These are phyloP conservation scores for Xylaria sp. DNA, from an alignment of 2,329 filamentous ascomycete species.

Conservation along the genomic window DNA sequence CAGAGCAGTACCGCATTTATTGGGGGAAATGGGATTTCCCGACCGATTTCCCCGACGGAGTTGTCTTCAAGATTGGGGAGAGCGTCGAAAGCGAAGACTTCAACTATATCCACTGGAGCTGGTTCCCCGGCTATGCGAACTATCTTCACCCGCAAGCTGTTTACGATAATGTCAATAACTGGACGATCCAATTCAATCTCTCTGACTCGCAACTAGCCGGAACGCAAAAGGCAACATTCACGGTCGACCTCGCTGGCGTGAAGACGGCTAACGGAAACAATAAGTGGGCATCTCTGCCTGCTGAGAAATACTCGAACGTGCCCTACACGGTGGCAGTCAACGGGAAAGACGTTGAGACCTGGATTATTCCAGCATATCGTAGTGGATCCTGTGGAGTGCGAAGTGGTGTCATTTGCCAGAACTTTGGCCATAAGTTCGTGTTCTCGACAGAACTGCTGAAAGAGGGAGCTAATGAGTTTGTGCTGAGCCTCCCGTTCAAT, in stretches of 20 bases:
- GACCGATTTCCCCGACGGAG: constrained; percentile 67
- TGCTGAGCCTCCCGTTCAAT: constrained; percentile 68
- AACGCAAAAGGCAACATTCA: constrained; percentile 64
- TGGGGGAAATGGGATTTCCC: constrained; percentile 70
- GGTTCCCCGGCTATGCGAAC: constrained; percentile 68
- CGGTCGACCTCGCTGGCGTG: constrained; percentile 70
- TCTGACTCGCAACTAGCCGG: constrained; percentile 54
- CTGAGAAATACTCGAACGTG: constrained; percentile 63
- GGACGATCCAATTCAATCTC: constrained; percentile 66
- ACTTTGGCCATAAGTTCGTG: constrained; percentile 67
- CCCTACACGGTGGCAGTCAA: constrained; percentile 59
- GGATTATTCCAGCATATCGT: constrained; percentile 54
- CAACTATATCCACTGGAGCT: constrained; percentile 74
- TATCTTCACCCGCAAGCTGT: constrained; percentile 56
- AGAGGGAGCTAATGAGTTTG: constrained; percentile 64
- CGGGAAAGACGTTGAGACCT: constrained; percentile 52
- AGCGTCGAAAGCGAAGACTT: constrained; percentile 60
- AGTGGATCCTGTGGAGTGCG: constrained; percentile 69
- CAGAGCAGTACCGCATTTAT: constrained; percentile 69
- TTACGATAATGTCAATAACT: constrained; percentile 58
- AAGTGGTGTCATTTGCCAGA: constrained; percentile 70
- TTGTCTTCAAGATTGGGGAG: constrained; percentile 63
- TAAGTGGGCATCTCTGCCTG: constrained; percentile 63
- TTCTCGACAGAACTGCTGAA: constrained; percentile 62
- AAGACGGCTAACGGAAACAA: constrained; percentile 68